Conservation (phyloP, 2,329 filamentous ascomycete species). For the Sordariomycetes sp. region DNA sequence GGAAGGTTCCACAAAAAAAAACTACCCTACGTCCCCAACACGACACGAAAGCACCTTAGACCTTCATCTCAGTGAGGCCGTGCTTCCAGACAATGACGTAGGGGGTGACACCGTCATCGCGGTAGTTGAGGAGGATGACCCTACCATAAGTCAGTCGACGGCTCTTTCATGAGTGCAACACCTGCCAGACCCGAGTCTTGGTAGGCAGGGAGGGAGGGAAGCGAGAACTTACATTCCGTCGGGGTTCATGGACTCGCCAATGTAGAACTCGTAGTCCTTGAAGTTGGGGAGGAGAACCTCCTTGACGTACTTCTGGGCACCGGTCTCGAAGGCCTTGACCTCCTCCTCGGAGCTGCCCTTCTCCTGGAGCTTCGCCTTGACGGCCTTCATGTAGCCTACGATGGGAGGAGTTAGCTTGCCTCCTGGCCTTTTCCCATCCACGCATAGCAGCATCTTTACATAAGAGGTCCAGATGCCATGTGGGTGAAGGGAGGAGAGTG, state of each 20-base stretch:
- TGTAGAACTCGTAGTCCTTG: constrained; percentile 93
- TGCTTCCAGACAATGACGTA: constrained; percentile 93
- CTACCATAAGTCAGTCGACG: constrained; percentile 25
- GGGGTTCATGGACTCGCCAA: constrained; percentile 82
- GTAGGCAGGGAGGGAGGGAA: neutral
- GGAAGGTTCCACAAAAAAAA: neutral
- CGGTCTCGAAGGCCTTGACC: constrained; percentile 68
- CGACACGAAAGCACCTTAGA: constrained; percentile 41
- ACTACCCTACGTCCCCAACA: neutral
- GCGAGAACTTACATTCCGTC: constrained; percentile 68
- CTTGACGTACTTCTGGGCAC: constrained; percentile 64
- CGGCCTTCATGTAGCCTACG: constrained; percentile 78
- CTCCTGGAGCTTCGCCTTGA: constrained; percentile 58
- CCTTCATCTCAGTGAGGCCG: constrained; percentile 80
- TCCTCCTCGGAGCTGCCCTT: constrained; percentile 48
- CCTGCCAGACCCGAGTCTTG: no score
- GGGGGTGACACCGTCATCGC: constrained; percentile 86
- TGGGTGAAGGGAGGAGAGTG: neutral
- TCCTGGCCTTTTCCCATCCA: neutral
- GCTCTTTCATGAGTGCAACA: neutral
- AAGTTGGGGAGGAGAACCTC: constrained; percentile 71
- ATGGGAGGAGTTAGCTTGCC: neutral
- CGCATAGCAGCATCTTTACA: no score
- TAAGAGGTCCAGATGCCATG: neutral
- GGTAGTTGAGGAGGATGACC: constrained; percentile 92